phyloP scores from a whole-genome alignment of 2,329 filamentous ascomycete genomes.

The Neofusicoccum ribis region DNA sequence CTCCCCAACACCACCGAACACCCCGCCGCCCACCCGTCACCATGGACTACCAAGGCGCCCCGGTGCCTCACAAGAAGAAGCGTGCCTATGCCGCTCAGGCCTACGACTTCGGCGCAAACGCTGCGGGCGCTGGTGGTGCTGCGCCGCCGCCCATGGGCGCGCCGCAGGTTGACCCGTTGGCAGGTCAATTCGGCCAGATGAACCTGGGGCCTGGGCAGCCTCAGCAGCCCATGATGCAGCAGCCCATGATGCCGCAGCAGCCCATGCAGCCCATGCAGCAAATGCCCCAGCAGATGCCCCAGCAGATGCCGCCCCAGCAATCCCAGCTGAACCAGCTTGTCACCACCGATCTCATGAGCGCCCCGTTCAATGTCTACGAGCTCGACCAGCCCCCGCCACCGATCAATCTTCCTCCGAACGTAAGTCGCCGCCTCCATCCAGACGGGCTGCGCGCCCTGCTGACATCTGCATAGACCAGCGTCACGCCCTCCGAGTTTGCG shows the following conservation, averaged over 20 bases:
- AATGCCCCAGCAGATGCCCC: conserved; percentile 41
- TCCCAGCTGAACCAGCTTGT: conserved; percentile 78
- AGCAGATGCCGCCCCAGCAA: conserved; percentile 17
- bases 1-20: conserved; percentile 10
- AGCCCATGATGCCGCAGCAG: conserved; percentile 46
- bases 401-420: conserved; percentile 87
- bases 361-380: conserved; percentile 92
- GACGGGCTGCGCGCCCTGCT: conserved; percentile 33
- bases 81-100: conserved; percentile 91
- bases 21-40: background rate
- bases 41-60: conserved; percentile 20
- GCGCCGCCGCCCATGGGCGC: conserved; percentile 53
- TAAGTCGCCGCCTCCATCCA: conserved; percentile 41
- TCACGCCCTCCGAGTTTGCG: conserved; percentile 84
- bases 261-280: conserved; percentile 44
- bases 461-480: conserved; percentile 66
- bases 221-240: conserved; percentile 47
- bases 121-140: conserved; percentile 48
- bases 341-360: conserved; percentile 85
- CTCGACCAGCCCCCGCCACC: conserved; percentile 88
- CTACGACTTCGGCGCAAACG: conserved; percentile 91
- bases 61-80: conserved; percentile 73
- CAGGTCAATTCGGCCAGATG: conserved; percentile 80
- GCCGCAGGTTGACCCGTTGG: conserved; percentile 66
- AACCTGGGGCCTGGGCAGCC: conserved; percentile 55